Base-by-base conservation (phyloP, 2,329 filamentous ascomycete genomes). In the Aspergillus awamori region DNA sequence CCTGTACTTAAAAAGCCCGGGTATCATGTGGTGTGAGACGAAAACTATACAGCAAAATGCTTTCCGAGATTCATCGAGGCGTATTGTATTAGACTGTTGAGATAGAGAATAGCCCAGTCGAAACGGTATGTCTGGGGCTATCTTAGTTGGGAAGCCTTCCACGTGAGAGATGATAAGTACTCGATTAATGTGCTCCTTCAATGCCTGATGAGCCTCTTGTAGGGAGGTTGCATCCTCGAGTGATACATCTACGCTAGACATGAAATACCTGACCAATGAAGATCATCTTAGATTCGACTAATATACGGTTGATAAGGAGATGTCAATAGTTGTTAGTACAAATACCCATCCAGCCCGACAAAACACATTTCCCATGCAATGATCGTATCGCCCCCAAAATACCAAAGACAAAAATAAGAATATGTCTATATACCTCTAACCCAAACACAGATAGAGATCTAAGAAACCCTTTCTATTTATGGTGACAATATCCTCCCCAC, bases 301-400 rank as follows among this genome's bases (percentile, higher is more conserved):
- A 61, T 63, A 43, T 63, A 63, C 62, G 61, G 28, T 36, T 41
- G 47, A 51, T 20, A 30, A 51, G 47, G 47, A 51, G 47, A 51
- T 51, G 47, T 36, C 33, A 36, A 13, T 45, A 45, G 41, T 17
- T 51, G 41, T 17, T 51, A 33, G 26, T 47, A 41, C 43, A 56
- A 17, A 56, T 4, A 33, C 8, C 17, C 10, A 8, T 5, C 33
- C n/a, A 33, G 15, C 33, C 5, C 15, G 24, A 43, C 22, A 30
- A 39, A 45, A 41, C n/a, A 56, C 53, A 7, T 56, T 56, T 56
- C 53, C 53, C 53, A 56, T 47, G 53, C 53, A 47, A 45, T 39
- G 38, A 43, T 22, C 26, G 30, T 53, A 36, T 53, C 51, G 33
- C 26, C 20, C 17, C 17, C 30, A 13, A 11, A 15, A 53, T 13